Evolutionary conservation across 768 basidiomycete species (phyloP).

Genomic region (Dioszegia aurantiaca): DNA sequence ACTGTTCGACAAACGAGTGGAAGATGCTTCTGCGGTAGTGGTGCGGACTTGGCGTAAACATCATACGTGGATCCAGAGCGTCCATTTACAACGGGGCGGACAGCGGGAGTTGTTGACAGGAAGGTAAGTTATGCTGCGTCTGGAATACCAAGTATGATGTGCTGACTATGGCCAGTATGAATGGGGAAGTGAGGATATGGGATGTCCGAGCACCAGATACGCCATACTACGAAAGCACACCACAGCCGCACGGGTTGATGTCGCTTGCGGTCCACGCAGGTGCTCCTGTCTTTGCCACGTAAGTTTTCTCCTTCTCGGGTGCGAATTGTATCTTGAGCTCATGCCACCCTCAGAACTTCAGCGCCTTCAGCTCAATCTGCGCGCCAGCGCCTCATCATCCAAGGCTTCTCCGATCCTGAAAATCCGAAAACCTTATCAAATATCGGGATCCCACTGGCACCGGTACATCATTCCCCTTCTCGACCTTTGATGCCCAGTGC

Average conservation of each 20-base stretch:
- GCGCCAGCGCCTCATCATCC: conserved; percentile 42
- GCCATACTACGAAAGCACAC: conserved; percentile 64
- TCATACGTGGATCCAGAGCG: conserved; percentile 83
- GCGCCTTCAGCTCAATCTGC: conserved; percentile 36
- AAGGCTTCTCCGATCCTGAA: conserved; percentile 36
- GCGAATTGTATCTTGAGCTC: neutral
- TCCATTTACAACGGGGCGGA: conserved; percentile 72
- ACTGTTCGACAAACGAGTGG: conserved; percentile 85
- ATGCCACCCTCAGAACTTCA: conserved; percentile 24
- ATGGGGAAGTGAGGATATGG: conserved; percentile 88
- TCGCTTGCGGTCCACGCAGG: conserved; percentile 83
- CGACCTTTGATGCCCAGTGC: conserved; percentile 43
- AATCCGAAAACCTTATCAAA: conserved; percentile 36
- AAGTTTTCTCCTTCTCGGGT: conserved; percentile 52
- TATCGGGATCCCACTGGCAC: conserved; percentile 34
- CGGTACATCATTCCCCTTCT: conserved; percentile 16
- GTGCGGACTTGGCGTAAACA: conserved; percentile 76
- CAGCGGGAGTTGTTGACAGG: conserved; percentile 75
- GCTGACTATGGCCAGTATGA: conserved; percentile 60
- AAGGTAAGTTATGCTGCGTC: conserved; percentile 60
- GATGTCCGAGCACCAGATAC: conserved; percentile 69
- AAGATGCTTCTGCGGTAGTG: conserved; percentile 63
- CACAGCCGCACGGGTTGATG: conserved; percentile 70
- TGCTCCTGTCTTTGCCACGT: conserved; percentile 82
- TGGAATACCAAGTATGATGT: neutral